Percentiles rank a stretch among this genome's conserved stretches.
Conservation (phyloP, 768 basidiomycete genomes). For the Serendipita sp. region DNA sequence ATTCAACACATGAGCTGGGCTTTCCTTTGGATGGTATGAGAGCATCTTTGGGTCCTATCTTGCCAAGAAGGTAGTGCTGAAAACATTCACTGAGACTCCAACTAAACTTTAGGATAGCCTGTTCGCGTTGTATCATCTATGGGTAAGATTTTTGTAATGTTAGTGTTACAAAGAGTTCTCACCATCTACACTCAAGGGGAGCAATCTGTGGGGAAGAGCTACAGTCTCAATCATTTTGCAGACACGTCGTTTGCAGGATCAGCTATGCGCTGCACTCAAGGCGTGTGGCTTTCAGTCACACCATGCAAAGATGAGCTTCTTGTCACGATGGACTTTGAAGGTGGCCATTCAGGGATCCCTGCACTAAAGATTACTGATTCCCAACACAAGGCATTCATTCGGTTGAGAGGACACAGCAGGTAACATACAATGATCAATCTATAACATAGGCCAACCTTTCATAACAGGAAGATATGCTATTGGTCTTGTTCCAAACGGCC, state of each 20-base stretch:
- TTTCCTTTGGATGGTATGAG: slow-evolving; percentile 51
- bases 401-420: slow-evolving; percentile 45
- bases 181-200: not conserved
- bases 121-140: slow-evolving; percentile 50
- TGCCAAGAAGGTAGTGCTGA: slow-evolving; percentile 30
- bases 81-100: not conserved
- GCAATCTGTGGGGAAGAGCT: slow-evolving; percentile 35
- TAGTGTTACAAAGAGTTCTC: not conserved
- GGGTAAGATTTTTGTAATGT: slow-evolving; percentile 22
- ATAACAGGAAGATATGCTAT: slow-evolving; percentile 32
- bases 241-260: slow-evolving; percentile 47
- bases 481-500: slow-evolving; percentile 49
- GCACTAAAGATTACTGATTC: no score
- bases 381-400: slow-evolving; percentile 34
- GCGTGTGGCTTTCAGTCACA: slow-evolving; percentile 43
- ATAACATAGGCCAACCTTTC: no score
- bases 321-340: slow-evolving; percentile 50
- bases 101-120: slow-evolving; percentile 21
- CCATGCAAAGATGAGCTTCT: slow-evolving; percentile 37
- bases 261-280: slow-evolving; percentile 12
- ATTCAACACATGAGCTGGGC: not conserved
- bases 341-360: slow-evolving; percentile 14
- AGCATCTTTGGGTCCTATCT: slow-evolving; percentile 45
- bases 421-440: slow-evolving; percentile 12
- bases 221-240: slow-evolving; percentile 38